These are phyloP conservation scores for Rutstroemia sp. DNA, from an alignment of 2,329 filamentous ascomycete species.

Conservation along the genomic window DNA sequence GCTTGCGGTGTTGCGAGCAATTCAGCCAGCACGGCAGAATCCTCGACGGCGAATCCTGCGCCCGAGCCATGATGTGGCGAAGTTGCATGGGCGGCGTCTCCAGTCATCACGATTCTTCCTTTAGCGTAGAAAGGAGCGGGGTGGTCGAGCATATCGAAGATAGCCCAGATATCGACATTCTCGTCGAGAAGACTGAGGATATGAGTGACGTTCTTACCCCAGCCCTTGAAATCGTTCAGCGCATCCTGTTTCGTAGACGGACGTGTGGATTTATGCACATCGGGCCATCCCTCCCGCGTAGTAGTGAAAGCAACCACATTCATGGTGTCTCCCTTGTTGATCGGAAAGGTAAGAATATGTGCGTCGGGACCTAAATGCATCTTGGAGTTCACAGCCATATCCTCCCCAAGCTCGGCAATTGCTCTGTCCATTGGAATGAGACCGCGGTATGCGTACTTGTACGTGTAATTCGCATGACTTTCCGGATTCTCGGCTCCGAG, in stretches of 20 bases:
- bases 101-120: constrained; percentile 39
- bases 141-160: constrained; percentile 36
- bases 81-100: constrained; percentile 56
- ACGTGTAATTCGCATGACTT: constrained; percentile 37
- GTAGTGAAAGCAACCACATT: constrained; percentile 36
- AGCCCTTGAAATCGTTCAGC: constrained; percentile 29
- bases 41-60: constrained; percentile 49
- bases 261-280: constrained; percentile 31
- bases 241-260: constrained; percentile 30
- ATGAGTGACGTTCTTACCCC: constrained; percentile 21
- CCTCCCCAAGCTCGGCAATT: constrained; percentile 38
- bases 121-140: constrained; percentile 29
- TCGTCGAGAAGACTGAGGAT: constrained; percentile 14
- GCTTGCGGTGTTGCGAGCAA: constrained; percentile 39
- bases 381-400: constrained; percentile 41
- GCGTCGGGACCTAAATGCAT: constrained; percentile 43
- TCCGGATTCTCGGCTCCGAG: constrained; percentile 34
- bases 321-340: constrained; percentile 42
- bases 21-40: constrained; percentile 37
- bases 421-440: constrained; percentile 53
- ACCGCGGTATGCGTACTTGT: constrained; percentile 55
- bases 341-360: constrained; percentile 55
- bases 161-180: constrained; percentile 39
- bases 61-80: constrained; percentile 53
- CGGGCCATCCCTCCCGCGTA: constrained; percentile 27